Evolutionary conservation across 371 early-diverging fungal species (phyloP), one percentile per base, ranked within the genome.

Genomic region (Mucor saturninus): DNA sequence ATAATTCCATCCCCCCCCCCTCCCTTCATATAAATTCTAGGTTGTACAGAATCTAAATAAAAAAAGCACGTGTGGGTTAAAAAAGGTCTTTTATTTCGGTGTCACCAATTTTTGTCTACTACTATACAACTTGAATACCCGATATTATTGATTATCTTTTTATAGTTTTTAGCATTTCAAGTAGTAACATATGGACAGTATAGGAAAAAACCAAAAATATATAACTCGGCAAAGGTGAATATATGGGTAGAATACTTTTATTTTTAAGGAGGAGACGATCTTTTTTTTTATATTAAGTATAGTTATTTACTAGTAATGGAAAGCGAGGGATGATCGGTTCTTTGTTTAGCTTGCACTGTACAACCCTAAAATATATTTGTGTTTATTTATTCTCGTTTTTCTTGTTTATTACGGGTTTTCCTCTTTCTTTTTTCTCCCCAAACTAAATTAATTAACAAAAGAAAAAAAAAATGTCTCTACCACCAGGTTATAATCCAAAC

Each of bases 361-460:
- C 68, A 68, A 68, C 68, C 54, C 28, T 40, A n/a, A 10, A 53
- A 48, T 62, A 51, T 51, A 60, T 58, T 45, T 38, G 50, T 26
- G 31, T 52, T 50, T 52, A 28, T 42, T 43, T 52, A 43, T 43
- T 50, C 39, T 54, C 28, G 49, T 51, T 35, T 14, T 38, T 56
- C 35, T 45, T 49, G 8, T 13, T 54, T 35, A 26, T 56, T 48
- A 14, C 6, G 46, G 46, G 29, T 21, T 49, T 45, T 29, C 28
- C 35, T 64, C 10, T 42, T 38, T 39, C 29, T 31, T 49, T 46
- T 56, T 40, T 37, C 30, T 39, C 14, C 45, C 30, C 58, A 52
- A 28, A 43, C 45, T 28, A 48, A 13, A 51, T 42, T 28, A 21
- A 21, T 21, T 21, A 21, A 21, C 21, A 21, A 21, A 21, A 21